Conservation (phyloP, 306 rosid species). For the Dicorynia guianensis region DNA sequence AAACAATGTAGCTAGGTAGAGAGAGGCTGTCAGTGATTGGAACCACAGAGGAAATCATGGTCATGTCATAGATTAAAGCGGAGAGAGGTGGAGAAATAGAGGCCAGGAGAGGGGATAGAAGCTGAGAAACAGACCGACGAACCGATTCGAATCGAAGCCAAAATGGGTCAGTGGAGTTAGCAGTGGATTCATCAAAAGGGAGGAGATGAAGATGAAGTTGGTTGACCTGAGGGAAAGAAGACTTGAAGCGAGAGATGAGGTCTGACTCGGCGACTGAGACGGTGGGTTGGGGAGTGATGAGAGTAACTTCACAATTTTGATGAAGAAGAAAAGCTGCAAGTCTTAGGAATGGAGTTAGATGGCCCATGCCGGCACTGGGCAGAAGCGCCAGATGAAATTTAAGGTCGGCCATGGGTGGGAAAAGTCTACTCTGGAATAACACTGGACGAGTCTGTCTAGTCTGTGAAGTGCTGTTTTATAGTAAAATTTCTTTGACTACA, state of each 20-base stretch:
- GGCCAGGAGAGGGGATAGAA: slow-evolving; percentile 48
- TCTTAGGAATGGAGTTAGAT: slow-evolving; percentile 45
- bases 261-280: slow-evolving; percentile 52
- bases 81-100: slow-evolving; percentile 43
- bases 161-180: slow-evolving; percentile 52
- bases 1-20: slow-evolving; percentile 43
- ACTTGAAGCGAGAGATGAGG: slow-evolving; percentile 47
- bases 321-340: slow-evolving; percentile 38
- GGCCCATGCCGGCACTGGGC: slow-evolving; percentile 60
- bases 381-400: slow-evolving; percentile 44
- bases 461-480: too few species aligned
- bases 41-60: slow-evolving; percentile 37
- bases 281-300: slow-evolving; percentile 48
- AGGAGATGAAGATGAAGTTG: background rate
- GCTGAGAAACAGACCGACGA: slow-evolving; percentile 48
- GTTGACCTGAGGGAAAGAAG: slow-evolving; percentile 40
- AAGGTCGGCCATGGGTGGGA: background rate
- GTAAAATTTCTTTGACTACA: too few species aligned
- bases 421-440: too few species aligned
- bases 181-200: background rate
- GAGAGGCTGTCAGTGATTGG: slow-evolving; percentile 5
- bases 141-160: slow-evolving; percentile 41
- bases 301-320: slow-evolving; percentile 39
- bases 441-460: too few species aligned
- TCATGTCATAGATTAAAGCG: slow-evolving; percentile 43